Conservation (phyloP, 164 flowering plant species). For the Magnolia kwangsiensis region DNA sequence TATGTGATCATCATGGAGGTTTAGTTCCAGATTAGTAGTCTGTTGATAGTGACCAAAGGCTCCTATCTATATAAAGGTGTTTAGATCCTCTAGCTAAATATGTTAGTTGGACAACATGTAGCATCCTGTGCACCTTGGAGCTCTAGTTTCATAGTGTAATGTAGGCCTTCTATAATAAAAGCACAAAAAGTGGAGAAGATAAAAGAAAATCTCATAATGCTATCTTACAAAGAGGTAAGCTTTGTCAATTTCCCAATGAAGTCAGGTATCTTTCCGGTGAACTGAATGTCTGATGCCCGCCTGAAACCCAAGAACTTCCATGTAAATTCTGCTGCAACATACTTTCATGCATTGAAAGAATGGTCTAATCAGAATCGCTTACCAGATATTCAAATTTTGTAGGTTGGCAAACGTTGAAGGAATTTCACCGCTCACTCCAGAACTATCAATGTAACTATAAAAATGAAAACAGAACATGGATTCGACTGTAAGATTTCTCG, state of each 20-base stretch:
- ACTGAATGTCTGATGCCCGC: constrained; percentile 55
- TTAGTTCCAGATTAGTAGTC: too few relatives aligned
- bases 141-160: too few relatives aligned
- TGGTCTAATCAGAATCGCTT: constrained; percentile 6
- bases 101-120: too few relatives aligned
- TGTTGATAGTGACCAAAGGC: too few relatives aligned
- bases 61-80: too few relatives aligned
- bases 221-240: constrained; percentile 20
- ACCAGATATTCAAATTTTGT: constrained; percentile 22
- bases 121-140: too few relatives aligned
- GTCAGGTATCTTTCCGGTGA: constrained; percentile 64
- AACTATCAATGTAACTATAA: constrained; percentile 31
- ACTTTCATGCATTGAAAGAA: neutral
- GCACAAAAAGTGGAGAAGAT: too few relatives aligned
- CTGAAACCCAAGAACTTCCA: constrained; percentile 27
- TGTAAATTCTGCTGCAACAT: neutral
- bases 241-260: constrained; percentile 64
- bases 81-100: too few relatives aligned
- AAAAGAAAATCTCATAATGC: too few relatives aligned
- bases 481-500: neutral
- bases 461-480: neutral
- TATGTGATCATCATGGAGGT: too few relatives aligned
- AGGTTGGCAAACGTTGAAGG: constrained; percentile 33
- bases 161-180: too few relatives aligned
- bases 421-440: constrained; percentile 38